Conservation (phyloP, 352 stramenopile genomes). For the Pythium chondricola region DNA sequence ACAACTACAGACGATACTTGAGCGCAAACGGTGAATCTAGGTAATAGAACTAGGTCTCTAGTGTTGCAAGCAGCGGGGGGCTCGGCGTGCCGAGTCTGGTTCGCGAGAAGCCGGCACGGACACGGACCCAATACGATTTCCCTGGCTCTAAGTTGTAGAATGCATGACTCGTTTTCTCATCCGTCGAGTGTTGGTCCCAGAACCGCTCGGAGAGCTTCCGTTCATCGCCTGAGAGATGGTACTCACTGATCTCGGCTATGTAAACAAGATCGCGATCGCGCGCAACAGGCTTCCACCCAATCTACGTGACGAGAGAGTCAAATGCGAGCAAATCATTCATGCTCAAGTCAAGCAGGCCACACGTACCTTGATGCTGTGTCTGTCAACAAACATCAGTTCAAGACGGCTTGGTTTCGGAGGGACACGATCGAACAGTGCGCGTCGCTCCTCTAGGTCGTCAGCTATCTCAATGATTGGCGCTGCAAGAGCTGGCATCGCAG, state of each 20-base stretch:
- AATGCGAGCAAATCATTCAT: not conserved
- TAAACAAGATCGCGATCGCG: slow-evolving; percentile 25
- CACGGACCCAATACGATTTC: slow-evolving; percentile 27
- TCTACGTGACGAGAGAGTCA: slow-evolving; percentile 8
- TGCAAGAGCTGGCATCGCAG: not conserved
- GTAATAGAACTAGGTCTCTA: not conserved
- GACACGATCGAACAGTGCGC: slow-evolving; percentile 9
- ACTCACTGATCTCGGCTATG: slow-evolving; percentile 23
- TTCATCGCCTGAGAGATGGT: not conserved
- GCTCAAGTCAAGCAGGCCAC: not conserved
- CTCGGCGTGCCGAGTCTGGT: slow-evolving; percentile 20
- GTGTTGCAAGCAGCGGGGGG: slow-evolving; percentile 18
- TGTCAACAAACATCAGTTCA: slow-evolving; percentile 12
- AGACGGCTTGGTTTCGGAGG: slow-evolving; percentile 18
- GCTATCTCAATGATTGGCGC: slow-evolving; percentile 8
- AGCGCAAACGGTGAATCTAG: no score
- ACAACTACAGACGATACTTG: slow-evolving; percentile 1
- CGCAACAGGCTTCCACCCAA: slow-evolving; percentile 22
- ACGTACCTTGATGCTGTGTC: slow-evolving; percentile 28
- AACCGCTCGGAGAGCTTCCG: not conserved
- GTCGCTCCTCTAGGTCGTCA: slow-evolving; percentile 11
- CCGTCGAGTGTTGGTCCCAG: slow-evolving; percentile 20
- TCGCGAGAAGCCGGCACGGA: slow-evolving; percentile 20
- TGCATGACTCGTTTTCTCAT: slow-evolving; percentile 18
- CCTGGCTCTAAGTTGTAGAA: slow-evolving; percentile 21